Conservation (phyloP, 225 moss, liverwort and hornwort species). For the Bryoerythrophyllum caledonicum region DNA sequence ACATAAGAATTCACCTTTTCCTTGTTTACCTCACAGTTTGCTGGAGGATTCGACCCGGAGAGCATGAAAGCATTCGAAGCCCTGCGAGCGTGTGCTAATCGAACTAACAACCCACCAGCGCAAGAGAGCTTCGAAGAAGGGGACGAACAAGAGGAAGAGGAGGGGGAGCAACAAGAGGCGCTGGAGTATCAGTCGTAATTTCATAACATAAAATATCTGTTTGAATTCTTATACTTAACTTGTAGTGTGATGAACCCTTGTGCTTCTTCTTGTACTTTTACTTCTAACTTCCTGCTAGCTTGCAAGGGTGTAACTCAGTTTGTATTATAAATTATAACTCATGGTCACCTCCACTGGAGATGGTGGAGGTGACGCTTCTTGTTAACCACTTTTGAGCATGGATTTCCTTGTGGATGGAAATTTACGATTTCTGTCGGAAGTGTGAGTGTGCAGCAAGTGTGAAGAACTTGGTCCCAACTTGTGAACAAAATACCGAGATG, state of each 20-base stretch:
- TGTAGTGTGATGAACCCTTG: background rate
- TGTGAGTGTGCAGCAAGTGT: background rate
- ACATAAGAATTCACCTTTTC: background rate
- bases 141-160: slow-evolving; percentile 20
- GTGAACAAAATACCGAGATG: background rate
- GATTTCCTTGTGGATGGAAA: background rate
- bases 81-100: slow-evolving; percentile 55
- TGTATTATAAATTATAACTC: background rate
- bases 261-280: slow-evolving; percentile 5
- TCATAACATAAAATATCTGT: background rate
- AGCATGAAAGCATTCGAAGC: slow-evolving; percentile 76
- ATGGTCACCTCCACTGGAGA: background rate
- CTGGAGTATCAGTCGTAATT: background rate
- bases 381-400: background rate
- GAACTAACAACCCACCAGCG: slow-evolving; percentile 18
- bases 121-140: background rate
- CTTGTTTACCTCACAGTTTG: slow-evolving; percentile 46
- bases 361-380: background rate
- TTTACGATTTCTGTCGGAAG: background rate
- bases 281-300: background rate
- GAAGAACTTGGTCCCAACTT: background rate
- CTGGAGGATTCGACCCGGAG: slow-evolving; percentile 78
- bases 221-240: slow-evolving; percentile 10
- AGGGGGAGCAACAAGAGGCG: slow-evolving; percentile 14
- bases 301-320: background rate